Evolutionary conservation across 1,139 yeast genomes (phyloP).

Genomic region (Eremothecium sinecaudum): DNA sequence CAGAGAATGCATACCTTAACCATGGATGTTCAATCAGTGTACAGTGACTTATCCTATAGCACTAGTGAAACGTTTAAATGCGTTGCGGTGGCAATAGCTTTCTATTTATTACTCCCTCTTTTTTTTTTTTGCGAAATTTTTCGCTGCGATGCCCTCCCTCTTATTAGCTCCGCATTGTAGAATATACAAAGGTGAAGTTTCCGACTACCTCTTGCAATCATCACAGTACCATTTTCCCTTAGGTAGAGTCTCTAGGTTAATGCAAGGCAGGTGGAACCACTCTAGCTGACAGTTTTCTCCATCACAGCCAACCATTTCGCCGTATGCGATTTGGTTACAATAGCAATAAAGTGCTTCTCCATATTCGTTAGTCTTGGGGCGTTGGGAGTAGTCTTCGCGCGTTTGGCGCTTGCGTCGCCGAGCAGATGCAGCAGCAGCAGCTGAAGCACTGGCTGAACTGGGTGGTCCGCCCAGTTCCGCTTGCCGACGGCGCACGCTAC

Average conservation of each 20-base stretch:
- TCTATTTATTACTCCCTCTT: neutral
- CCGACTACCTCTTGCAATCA: constrained; percentile 43
- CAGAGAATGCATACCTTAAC: neutral
- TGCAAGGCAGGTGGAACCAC: constrained; percentile 97
- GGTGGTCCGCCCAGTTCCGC: constrained; percentile 3
- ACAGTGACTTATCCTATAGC: no score
- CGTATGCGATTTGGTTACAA: constrained; percentile 93
- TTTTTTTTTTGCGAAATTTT: neutral
- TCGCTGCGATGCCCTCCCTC: no score
- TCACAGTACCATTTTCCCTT: constrained; percentile 97
- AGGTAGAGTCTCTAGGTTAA: constrained; percentile 82
- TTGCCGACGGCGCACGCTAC: constrained; percentile 10
- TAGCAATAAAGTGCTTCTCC: constrained; percentile 80
- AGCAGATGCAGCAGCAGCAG: constrained; percentile 3
- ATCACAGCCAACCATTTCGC: constrained; percentile 98
- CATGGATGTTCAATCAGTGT: no score
- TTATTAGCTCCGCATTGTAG: no score
- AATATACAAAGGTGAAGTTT: no score
- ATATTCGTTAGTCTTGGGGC: constrained; percentile 26
- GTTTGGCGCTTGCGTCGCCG: constrained; percentile 15
- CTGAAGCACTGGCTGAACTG: no score
- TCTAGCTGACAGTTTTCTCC: constrained; percentile 87
- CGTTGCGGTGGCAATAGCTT: no score
- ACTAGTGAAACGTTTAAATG: no score
- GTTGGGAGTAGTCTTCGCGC: constrained; percentile 10